Evolutionary conservation across 495 filamentous ascomycete genomes (phyloP), one percentile per base, ranked within the genome.

Genomic region (Jackrogersella minutella): DNA sequence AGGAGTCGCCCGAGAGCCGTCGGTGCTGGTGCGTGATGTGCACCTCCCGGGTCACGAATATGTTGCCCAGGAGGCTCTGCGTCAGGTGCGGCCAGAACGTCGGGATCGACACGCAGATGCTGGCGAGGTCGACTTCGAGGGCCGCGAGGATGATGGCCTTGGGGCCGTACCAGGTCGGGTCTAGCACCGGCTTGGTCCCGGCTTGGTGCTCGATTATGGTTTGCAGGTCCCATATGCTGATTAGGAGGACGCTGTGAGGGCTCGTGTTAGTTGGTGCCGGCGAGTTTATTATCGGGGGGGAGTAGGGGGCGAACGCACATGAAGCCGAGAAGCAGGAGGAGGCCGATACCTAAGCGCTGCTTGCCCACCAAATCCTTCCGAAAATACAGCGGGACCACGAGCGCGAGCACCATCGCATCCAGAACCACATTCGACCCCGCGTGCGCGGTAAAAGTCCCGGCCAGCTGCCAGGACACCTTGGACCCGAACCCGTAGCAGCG

Each of bases 111-210:
- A 73, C 75, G 57, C 73, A 73, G 21, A 77, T 77, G 52, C 70
- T 69, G n/a, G 73, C 75, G 5, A 77, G 65, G 65, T 77, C 73
- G 31, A 77, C 75, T 39, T 77, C 75, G 58, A 77, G 59, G 7
- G 67, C 65, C 24, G 62, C 81, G 68, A 68, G 69, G 44, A 74
- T 62, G 34, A 76, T 74, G 51, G 55, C 61, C 36, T 52, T 63
- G 16, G 71, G 66, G 4, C 56, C 69, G 66, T 74, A 76, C 60
- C 64, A 76, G 1, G 71, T 74, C 5, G 71, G 73, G 62, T 76
- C 73, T 0, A 70, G 40, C 5, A 72, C 67, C 0, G 73, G 73
- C 49, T 64, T 60, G 1, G 73, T 74, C 5, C 61, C 73, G 9
- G 73, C 73, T 36, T 69, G 60, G 49, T 57, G 64, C 28, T 66